Base-by-base conservation (phyloP, 1,284 basidiomycete genomes). In the Somion occarium region DNA sequence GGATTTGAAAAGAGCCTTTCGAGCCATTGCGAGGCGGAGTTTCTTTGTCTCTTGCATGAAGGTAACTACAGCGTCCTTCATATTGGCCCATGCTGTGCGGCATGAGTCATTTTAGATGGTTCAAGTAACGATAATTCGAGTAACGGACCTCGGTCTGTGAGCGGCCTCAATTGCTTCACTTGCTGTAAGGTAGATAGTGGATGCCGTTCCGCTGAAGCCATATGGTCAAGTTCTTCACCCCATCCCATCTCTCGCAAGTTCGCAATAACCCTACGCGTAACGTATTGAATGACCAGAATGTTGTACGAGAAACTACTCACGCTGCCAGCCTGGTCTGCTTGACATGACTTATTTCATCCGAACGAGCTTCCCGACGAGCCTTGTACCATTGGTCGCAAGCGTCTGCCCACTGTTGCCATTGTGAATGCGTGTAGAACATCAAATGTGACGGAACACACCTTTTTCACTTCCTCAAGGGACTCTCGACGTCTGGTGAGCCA, bases 91-190 rank as follows among this genome's bases (percentile, higher is more conserved):
- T 4, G 24, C 46, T 48, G 13, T 13, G 39, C 4, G 37, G 18
- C 18, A 42, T 20, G 23, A 38, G 45, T 30, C 34, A 37, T 45
- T 20, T 24, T 22, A 23, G n/a, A 22, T 38, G 23, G 19, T 5
- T 38, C 25, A 9, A 42, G 20, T 18, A 7, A 18, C 15, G n/a
- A 18, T 42, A 9, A 38, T 38, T 5, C 11, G 15, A 18, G 34
- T 4, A 20, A 48, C 37, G 15, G 15, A 48, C 46, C 26, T 27
- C 24, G n/a, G 23, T 48, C 46, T n/a, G 46, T 38, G 30, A 48
- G 23, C 7, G 46, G 18, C 23, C 34, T 38, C 5, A 37, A 15
- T 39, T 38, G 46, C 13, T 25, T 38, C n/a, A 38, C 13, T 3
- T 13, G 9, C 11, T 9, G 5, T 20, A 48, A 34, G 13, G 20